phyloP scores from a whole-genome alignment of 106 monocot species.

The Hemerocallis citrina region DNA sequence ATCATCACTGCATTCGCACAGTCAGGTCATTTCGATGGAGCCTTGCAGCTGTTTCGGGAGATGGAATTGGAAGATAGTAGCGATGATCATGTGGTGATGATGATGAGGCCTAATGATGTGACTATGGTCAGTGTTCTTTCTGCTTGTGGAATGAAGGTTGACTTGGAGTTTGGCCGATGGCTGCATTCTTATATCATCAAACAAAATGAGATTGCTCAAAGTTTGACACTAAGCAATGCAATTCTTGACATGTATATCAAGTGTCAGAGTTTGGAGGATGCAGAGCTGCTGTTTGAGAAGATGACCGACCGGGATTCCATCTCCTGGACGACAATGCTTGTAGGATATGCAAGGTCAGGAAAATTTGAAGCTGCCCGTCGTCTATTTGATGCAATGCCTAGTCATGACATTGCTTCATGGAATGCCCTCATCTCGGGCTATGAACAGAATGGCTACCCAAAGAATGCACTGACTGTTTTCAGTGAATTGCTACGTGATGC shows the following conservation, averaged over 20 bases:
- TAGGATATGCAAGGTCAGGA: conserved; percentile 23
- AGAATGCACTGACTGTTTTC: conserved; percentile 42
- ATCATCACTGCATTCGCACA: conserved; percentile 27
- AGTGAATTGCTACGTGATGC: conserved; percentile 9
- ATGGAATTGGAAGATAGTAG: conserved; percentile 18
- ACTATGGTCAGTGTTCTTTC: conserved; percentile 38
- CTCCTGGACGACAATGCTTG: conserved; percentile 53
- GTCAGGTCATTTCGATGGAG: conserved; percentile 21
- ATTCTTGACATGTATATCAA: conserved; percentile 49
- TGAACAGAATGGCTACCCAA: conserved; percentile 33
- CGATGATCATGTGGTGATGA: background rate
- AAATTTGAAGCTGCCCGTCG: conserved; percentile 26
- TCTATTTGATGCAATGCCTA: conserved; percentile 26
- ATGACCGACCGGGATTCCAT: conserved; percentile 38
- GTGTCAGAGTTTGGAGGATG: conserved; percentile 35
- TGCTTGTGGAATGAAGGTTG: conserved; percentile 35
- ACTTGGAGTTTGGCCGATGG: conserved; percentile 32
- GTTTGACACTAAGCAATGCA: conserved; percentile 39
- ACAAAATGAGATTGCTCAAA: background rate
- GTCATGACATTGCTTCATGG: conserved; percentile 34
- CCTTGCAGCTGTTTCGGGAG: conserved; percentile 25
- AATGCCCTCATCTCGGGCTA: conserved; percentile 49
- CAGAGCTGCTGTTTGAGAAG: conserved; percentile 23
- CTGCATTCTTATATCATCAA: conserved; percentile 25
- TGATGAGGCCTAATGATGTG: conserved; percentile 25